Evolutionary conservation across 441 rosid genomes (phyloP).

Genomic region (Macaranga tanarius): DNA sequence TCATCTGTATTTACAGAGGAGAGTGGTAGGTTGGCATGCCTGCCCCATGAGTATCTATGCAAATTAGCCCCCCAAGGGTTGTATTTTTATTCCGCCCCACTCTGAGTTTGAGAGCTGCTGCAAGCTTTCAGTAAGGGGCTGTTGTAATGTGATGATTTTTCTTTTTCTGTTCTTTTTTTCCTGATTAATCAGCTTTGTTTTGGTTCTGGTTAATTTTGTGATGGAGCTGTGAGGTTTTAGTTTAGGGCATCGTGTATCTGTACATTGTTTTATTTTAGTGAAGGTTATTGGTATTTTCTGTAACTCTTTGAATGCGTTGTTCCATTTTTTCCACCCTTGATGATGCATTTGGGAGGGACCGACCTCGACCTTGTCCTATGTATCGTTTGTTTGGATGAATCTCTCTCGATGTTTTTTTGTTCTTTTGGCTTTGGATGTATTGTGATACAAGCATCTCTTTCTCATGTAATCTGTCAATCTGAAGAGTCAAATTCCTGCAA

Average conservation of each 20-base stretch:
- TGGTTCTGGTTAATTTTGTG: conserved; percentile 27
- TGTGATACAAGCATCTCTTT: too few relatives aligned
- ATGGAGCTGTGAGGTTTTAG: conserved; percentile 36
- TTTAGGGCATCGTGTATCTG: conserved; percentile 37
- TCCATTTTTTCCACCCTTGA: background rate
- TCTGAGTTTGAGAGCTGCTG: conserved; percentile 24
- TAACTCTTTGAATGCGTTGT: background rate
- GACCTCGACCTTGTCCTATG: too few relatives aligned
- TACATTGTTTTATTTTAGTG: conserved; percentile 37
- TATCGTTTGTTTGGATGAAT: too few relatives aligned
- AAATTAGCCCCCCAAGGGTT: conserved; percentile 28
- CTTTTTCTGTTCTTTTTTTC: background rate
- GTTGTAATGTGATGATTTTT: conserved; percentile 27
- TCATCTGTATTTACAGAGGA: conserved; percentile 25
- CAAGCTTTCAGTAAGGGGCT: conserved; percentile 29
- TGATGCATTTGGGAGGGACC: background rate
- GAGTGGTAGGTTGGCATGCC: conserved; percentile 44
- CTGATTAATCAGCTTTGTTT: conserved; percentile 12
- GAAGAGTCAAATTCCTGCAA: too few relatives aligned
- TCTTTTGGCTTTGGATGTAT: too few relatives aligned
- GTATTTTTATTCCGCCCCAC: conserved; percentile 25
- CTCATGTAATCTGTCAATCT: too few relatives aligned
- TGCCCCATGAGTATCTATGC: conserved; percentile 38
- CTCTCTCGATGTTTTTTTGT: too few relatives aligned
- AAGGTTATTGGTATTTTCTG: conserved; percentile 26